phyloP scores from a whole-genome alignment of 2,329 filamentous ascomycete species.

The Eutypa lata region DNA sequence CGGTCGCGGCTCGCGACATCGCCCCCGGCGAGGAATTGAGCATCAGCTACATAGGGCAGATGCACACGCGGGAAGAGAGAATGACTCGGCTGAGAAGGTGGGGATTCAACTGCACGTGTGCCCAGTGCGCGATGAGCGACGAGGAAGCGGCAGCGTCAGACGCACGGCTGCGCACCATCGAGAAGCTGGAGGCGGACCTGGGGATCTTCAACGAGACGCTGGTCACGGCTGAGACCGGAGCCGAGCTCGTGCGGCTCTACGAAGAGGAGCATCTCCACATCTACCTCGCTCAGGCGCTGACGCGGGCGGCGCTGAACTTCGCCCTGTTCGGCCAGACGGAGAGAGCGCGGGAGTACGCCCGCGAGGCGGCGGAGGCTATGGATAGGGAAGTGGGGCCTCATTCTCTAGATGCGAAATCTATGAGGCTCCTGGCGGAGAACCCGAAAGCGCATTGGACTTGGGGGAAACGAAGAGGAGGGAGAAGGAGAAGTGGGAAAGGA shows the following conservation, averaged over 20 bases:
- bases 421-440: conserved; percentile 30
- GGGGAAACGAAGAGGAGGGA: conserved; percentile 15
- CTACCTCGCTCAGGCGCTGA: conserved; percentile 32
- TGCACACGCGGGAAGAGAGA: conserved; percentile 23
- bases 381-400: conserved; percentile 28
- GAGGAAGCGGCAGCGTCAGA: conserved; percentile 27
- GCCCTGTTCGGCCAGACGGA: conserved; percentile 33
- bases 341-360: conserved; percentile 28
- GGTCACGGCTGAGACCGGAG: conserved; percentile 26
- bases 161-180: conserved; percentile 26
- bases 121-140: conserved; percentile 23
- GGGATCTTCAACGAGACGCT: conserved; percentile 13
- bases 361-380: conserved; percentile 28
- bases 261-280: conserved; percentile 29
- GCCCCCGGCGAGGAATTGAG: conserved; percentile 33
- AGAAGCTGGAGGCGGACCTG: conserved; percentile 23
- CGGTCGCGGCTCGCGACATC: conserved; percentile 35
- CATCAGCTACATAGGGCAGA: conserved; percentile 33
- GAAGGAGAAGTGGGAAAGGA: conserved; percentile 5
- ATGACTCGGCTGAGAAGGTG: conserved; percentile 28
- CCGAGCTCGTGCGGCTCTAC: conserved; percentile 28
- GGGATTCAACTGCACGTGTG: conserved; percentile 35
- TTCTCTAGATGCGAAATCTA: conserved; percentile 24
- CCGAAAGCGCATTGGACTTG: conserved; percentile 32
- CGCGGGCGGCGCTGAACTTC: conserved; percentile 36